Evolutionary conservation across 2,329 filamentous ascomycete species (phyloP).

Genomic region (Zopfia rhizophila): DNA sequence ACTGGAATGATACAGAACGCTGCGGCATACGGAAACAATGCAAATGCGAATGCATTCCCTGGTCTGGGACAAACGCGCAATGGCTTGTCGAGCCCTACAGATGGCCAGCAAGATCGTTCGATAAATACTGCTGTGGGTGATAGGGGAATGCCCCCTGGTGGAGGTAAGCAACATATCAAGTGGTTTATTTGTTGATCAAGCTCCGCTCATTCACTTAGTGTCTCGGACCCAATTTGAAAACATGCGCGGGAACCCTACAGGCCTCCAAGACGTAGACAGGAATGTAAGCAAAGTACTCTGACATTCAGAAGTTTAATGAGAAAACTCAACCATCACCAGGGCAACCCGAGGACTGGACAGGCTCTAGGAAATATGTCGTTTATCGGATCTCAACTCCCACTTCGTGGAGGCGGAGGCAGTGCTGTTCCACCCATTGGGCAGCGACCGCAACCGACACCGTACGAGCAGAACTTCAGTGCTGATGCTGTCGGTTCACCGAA

Average conservation of each 20-base stretch:
- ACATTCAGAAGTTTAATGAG: background rate
- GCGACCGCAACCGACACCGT: conserved; percentile 42
- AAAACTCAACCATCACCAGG: conserved; percentile 27
- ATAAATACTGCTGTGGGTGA: conserved; percentile 44
- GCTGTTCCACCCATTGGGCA: conserved; percentile 39
- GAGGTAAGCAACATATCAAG: conserved; percentile 25
- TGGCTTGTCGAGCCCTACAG: conserved; percentile 51
- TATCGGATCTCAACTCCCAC: conserved; percentile 39
- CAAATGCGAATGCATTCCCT: conserved; percentile 51
- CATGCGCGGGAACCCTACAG: conserved; percentile 36
- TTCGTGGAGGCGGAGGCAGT: conserved; percentile 23
- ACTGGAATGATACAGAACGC: conserved; percentile 63
- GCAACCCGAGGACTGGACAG: conserved; percentile 38
- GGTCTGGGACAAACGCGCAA: conserved; percentile 57
- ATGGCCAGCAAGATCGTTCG: conserved; percentile 47
- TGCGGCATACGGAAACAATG: conserved; percentile 53
- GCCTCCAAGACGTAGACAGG: conserved; percentile 50
- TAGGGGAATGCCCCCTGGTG: conserved; percentile 34
- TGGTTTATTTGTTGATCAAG: no score
- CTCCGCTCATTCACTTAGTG: conserved; percentile 27
- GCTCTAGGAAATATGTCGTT: conserved; percentile 41
- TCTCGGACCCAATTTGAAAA: conserved; percentile 46
- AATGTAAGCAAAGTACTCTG: conserved; percentile 27
- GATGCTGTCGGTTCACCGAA: conserved; percentile 42
- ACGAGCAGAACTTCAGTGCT: conserved; percentile 44